A percentile compares a stretch with the other conserved stretches of the same genome.
These are phyloP conservation scores for Mycena venus DNA, from an alignment of 768 basidiomycete species.

Conservation along the genomic window DNA sequence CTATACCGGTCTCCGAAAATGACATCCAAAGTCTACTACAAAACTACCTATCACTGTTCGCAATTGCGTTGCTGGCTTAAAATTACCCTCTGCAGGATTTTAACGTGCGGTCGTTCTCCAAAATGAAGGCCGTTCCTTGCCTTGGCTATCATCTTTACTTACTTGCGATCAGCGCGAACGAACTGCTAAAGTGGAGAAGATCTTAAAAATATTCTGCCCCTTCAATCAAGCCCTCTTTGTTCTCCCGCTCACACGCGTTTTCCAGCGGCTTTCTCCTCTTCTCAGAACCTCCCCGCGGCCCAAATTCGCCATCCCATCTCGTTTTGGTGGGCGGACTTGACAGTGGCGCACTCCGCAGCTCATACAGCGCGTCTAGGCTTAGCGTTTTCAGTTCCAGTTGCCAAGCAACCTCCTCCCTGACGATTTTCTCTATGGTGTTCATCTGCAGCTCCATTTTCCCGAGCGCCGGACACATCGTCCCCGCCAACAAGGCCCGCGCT, in stretches of 20 bases:
- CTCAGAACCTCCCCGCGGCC: background rate
- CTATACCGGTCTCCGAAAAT: background rate
- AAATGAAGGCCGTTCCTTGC: background rate
- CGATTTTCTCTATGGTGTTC: constrained; percentile 51
- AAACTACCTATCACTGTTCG: constrained; percentile 24
- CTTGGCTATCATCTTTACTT: background rate
- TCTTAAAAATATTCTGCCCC: constrained; percentile 49
- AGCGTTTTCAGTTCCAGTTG: constrained; percentile 44
- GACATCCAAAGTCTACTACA: constrained; percentile 18
- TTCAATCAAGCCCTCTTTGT: constrained; percentile 40
- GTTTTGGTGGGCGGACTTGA: constrained; percentile 13
- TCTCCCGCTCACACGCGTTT: constrained; percentile 15
- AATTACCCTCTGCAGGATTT: background rate
- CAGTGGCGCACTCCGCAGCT: constrained; percentile 5
- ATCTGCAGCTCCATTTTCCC: constrained; percentile 51
- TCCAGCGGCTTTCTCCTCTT: constrained; percentile 6
- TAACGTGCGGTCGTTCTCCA: constrained; percentile 6
- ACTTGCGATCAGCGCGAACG: constrained; percentile 15
- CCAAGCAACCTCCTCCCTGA: constrained; percentile 49
- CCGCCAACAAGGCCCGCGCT: constrained; percentile 47
- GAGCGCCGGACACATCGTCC: constrained; percentile 50
- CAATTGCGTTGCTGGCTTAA: background rate
- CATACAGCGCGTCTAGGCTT: constrained; percentile 40
- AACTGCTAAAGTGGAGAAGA: background rate
- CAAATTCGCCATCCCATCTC: background rate